Conservation (phyloP, 139 green algal genomes). For the Chlorella sp. region DNA sequence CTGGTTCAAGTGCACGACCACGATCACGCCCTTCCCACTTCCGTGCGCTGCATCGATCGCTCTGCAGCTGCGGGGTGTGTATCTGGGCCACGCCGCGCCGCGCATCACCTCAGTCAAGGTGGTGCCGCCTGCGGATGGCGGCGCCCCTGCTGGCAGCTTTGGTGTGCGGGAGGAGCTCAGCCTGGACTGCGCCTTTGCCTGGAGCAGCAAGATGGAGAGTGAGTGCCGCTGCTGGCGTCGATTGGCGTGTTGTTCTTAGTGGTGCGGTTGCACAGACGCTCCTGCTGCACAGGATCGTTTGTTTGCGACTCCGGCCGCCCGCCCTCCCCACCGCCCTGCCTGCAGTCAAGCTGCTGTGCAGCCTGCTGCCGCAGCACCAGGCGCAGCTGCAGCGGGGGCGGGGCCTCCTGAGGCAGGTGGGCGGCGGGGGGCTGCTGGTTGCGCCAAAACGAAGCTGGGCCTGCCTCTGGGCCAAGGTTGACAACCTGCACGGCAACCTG, state of each 20-base stretch:
- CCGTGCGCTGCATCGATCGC: not conserved
- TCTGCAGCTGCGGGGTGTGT: not conserved
- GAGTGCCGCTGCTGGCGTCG: not conserved
- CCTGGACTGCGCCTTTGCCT: slow-evolving; percentile 16
- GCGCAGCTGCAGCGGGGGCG: not conserved
- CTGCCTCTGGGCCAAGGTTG: too few relatives aligned
- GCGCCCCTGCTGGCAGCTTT: not conserved
- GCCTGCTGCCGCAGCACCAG: not conserved
- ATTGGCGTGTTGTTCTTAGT: not conserved
- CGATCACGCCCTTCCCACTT: not conserved
- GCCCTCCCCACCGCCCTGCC: too few relatives aligned
- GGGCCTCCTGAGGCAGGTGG: not conserved
- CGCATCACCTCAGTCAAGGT: not conserved
- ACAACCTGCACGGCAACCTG: too few relatives aligned
- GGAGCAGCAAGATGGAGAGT: slow-evolving; percentile 25
- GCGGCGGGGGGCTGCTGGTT: too few relatives aligned
- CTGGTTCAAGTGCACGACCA: too few relatives aligned
- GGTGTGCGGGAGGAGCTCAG: slow-evolving; percentile 4
- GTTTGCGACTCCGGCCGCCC: not conserved
- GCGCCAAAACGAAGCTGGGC: too few relatives aligned
- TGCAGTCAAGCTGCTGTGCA: slow-evolving; percentile 24
- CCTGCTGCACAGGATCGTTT: not conserved
- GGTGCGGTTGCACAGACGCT: not conserved
- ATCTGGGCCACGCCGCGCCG: slow-evolving; percentile 1
- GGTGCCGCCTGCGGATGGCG: not conserved